phyloP scores from a whole-genome alignment of 768 basidiomycete genomes.

The Stropharia rugosoannulata region DNA sequence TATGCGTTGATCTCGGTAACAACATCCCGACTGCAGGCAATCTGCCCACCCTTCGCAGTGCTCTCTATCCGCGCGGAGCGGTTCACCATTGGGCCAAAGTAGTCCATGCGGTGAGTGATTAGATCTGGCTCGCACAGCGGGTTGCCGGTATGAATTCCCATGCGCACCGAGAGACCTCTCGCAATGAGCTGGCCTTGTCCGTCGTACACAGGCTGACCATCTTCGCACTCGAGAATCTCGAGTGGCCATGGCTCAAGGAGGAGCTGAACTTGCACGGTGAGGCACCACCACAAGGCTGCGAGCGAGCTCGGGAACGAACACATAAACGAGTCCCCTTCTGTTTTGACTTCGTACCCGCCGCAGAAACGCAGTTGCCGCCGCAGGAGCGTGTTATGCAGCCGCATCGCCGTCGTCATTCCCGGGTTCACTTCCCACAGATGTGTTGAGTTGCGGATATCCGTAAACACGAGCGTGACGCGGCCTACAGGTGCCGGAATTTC shows the following conservation, averaged over 20 bases:
- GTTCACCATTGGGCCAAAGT: constrained; percentile 96
- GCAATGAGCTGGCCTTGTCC: constrained; percentile 65
- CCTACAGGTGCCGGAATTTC: constrained; percentile 87
- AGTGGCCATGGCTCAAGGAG: constrained; percentile 86
- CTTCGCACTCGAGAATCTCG: constrained; percentile 90
- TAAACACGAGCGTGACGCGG: constrained; percentile 91
- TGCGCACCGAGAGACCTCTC: constrained; percentile 91
- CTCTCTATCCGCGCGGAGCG: constrained; percentile 84
- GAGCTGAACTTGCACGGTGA: constrained; percentile 82
- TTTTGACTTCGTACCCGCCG: constrained; percentile 98
- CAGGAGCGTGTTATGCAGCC: constrained; percentile 83
- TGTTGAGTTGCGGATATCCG: constrained; percentile 97
- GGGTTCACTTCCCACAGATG: constrained; percentile 94
- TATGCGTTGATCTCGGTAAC: constrained; percentile 76
- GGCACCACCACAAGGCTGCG: constrained; percentile 88
- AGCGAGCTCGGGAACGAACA: constrained; percentile 92
- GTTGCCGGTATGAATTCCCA: constrained; percentile 94
- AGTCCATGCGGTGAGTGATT: constrained; percentile 94
- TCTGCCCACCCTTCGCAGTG: constrained; percentile 87
- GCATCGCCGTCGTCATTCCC: constrained; percentile 94
- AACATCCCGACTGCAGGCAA: constrained; percentile 88
- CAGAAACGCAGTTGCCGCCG: constrained; percentile 84
- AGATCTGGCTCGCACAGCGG: constrained; percentile 92
- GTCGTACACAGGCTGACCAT: constrained; percentile 80
- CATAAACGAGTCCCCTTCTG: constrained; percentile 99